These are phyloP conservation scores for Lachancea lanzarotensis DNA, from an alignment of 805 yeast species.

Conservation along the genomic window DNA sequence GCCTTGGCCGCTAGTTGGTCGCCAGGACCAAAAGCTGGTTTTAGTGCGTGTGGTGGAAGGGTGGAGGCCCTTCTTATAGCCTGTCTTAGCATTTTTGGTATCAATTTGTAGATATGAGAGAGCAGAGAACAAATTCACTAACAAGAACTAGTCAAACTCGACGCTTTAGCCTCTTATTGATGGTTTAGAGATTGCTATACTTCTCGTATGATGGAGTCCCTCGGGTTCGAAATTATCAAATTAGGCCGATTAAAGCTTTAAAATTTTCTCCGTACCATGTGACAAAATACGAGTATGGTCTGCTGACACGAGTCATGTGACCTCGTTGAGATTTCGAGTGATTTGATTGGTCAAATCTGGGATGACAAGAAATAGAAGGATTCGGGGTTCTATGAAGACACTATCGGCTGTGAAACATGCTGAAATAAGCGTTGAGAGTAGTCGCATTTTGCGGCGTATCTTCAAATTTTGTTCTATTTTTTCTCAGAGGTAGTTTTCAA, in stretches of 20 bases:
- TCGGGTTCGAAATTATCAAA: not conserved
- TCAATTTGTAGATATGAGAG: not conserved
- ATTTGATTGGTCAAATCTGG: constrained; percentile 3
- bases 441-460: not conserved
- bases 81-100: constrained; percentile 39
- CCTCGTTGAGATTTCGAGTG: constrained; percentile 3
- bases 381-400: no score
- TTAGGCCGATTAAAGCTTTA: not conserved
- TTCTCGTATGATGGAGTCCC: no score
- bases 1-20: constrained; percentile 59
- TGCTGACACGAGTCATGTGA: not conserved
- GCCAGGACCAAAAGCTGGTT: constrained; percentile 44
- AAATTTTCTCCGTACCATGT: not conserved
- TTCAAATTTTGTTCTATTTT: not conserved
- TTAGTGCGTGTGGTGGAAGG: constrained; percentile 37
- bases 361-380: not conserved
- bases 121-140: not conserved
- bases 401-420: no score
- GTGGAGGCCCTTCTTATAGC: constrained; percentile 32
- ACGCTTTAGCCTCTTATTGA: no score
- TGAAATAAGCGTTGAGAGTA: no score
- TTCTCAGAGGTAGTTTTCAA: not conserved
- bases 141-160: not conserved
- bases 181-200: no score
- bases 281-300: no score